Conservation (phyloP, 768 basidiomycete genomes). For the Bullera alba region DNA sequence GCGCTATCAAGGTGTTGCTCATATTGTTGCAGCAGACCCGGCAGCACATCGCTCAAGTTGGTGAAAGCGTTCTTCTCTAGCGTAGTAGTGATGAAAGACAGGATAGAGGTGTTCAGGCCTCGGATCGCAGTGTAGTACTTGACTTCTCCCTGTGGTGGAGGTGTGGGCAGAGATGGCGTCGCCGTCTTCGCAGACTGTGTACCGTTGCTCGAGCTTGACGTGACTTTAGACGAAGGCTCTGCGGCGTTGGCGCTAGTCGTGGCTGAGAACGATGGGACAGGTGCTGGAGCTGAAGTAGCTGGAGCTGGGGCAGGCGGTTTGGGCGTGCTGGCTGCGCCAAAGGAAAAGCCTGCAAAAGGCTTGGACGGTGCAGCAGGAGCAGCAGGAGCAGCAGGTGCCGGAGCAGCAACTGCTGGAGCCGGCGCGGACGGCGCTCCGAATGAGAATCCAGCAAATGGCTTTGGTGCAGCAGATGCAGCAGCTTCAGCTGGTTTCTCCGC, state of each 20-base stretch:
- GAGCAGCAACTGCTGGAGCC: too few species aligned
- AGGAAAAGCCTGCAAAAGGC: neutral
- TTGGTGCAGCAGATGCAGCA: neutral
- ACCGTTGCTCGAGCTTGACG: neutral
- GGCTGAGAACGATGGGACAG: neutral
- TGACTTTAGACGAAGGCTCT: neutral
- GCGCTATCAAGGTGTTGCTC: constrained; percentile 12
- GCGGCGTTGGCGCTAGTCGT: constrained; percentile 8
- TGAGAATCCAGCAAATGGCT: constrained; percentile 11
- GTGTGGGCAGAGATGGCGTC: neutral
- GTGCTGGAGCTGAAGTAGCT: neutral
- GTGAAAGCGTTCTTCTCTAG: constrained; percentile 30
- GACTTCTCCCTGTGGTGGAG: constrained; percentile 29
- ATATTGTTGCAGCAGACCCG: constrained; percentile 22
- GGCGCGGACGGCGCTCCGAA: constrained; percentile 2
- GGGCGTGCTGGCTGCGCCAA: neutral
- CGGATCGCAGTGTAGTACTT: constrained; percentile 35
- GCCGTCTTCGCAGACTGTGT: constrained; percentile 1
- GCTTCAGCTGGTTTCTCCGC: too few species aligned
- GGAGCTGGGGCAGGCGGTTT: neutral
- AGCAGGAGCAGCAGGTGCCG: too few species aligned
- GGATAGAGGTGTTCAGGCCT: constrained; percentile 39
- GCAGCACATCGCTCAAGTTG: constrained; percentile 23
- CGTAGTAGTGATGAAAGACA: constrained; percentile 27
- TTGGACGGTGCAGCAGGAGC: neutral